Evolutionary conservation across 306 rosid genomes (phyloP).

Genomic region (Vachellia collinsii): DNA sequence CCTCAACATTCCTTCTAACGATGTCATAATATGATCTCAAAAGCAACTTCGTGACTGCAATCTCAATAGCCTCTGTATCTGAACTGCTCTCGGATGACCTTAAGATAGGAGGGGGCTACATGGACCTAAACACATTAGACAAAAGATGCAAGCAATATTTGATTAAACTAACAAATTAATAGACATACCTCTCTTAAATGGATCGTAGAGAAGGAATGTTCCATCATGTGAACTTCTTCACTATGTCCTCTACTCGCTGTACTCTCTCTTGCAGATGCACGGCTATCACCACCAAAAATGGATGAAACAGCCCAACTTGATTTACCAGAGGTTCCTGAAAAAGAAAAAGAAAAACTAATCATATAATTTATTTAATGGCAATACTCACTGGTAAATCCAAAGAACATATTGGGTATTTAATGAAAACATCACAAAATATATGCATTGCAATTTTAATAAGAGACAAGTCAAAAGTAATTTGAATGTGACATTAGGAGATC

Average conservation of each 20-base stretch:
- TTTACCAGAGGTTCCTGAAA: constrained; percentile 63
- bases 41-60: constrained; percentile 74
- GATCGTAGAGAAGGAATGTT: constrained; percentile 66
- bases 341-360: constrained; percentile 22
- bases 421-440: neutral
- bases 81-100: constrained; percentile 79
- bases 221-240: constrained; percentile 64
- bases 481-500: no score
- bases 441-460: no score
- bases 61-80: constrained; percentile 74
- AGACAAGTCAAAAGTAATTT: no score
- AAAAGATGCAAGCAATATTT: constrained; percentile 24
- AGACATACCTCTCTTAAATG: constrained; percentile 80
- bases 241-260: constrained; percentile 45
- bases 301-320: constrained; percentile 84
- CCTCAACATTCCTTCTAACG: constrained; percentile 87
- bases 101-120: constrained; percentile 85
- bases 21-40: constrained; percentile 89
- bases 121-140: constrained; percentile 29
- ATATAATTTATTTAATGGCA: constrained; percentile 7
- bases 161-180: constrained; percentile 9
- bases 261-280: constrained; percentile 59
- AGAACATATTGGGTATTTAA: constrained; percentile 12
- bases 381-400: constrained; percentile 19
- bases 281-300: constrained; percentile 78